phyloP scores from a whole-genome alignment of 345 rosid species.

The Rhodomyrtus tomentosa region DNA sequence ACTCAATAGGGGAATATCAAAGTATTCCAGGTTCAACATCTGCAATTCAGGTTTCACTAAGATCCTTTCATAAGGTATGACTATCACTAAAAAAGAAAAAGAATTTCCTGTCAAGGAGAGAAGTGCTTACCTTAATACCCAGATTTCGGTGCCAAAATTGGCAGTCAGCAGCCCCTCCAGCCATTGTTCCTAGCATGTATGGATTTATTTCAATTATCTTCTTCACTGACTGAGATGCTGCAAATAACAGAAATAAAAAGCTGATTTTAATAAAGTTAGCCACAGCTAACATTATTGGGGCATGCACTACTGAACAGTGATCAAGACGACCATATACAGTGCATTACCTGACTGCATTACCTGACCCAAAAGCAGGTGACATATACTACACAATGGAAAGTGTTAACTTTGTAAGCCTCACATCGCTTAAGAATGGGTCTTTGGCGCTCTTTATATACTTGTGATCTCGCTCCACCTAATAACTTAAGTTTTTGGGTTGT shows the following conservation, averaged over 20 bases:
- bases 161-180: constrained; percentile 98
- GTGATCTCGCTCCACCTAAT: too few relatives aligned
- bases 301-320: background rate
- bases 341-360: background rate
- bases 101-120: background rate
- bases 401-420: too few relatives aligned
- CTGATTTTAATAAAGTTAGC: background rate
- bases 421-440: too few relatives aligned
- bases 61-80: background rate
- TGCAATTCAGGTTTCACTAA: background rate
- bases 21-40: background rate
- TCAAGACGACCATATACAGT: background rate
- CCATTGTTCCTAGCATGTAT: constrained; percentile 93
- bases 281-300: background rate
- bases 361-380: background rate
- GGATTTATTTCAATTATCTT: constrained; percentile 95
- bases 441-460: too few relatives aligned
- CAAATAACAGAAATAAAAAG: background rate
- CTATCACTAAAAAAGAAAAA: background rate
- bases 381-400: background rate
- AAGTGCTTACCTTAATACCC: constrained; percentile 61
- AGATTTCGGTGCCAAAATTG: constrained; percentile 96
- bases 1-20: background rate
- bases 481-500: too few relatives aligned
- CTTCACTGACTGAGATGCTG: constrained; percentile 90